Percentiles rank a stretch among this genome's conserved stretches.
These are phyloP conservation scores for Aegilops umbellulata DNA, from an alignment of 176 grass and related monocot genomes.

Conservation along the genomic window DNA sequence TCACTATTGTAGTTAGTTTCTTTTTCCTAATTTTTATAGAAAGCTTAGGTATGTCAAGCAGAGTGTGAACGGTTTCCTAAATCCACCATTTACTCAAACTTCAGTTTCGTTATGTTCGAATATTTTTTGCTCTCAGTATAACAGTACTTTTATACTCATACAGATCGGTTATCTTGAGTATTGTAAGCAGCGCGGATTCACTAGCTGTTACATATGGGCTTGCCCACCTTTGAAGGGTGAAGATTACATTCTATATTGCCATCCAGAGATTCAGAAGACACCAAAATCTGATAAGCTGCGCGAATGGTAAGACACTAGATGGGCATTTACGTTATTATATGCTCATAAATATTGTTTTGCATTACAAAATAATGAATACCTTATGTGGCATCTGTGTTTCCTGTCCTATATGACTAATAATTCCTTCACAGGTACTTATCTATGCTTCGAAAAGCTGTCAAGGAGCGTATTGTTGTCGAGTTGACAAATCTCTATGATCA, in stretches of 20 bases:
- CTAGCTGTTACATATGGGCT: constrained; percentile 98
- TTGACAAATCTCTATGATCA: constrained; percentile 85
- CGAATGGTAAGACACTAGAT: constrained; percentile 55
- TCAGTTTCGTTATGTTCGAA: not conserved
- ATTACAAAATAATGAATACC: constrained; percentile 7
- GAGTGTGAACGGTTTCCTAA: constrained; percentile 19
- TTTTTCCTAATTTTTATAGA: not conserved
- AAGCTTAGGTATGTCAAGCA: constrained; percentile 6
- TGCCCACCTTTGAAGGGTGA: constrained; percentile 91
- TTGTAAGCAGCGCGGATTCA: constrained; percentile 90
- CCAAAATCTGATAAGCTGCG: constrained; percentile 91
- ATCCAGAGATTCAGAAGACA: constrained; percentile 97
- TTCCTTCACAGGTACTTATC: constrained; percentile 73
- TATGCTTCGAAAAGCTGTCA: constrained; percentile 85
- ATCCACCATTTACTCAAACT: not conserved
- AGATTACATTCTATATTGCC: constrained; percentile 97
- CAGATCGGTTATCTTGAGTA: constrained; percentile 93
- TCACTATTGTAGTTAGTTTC: not conserved
- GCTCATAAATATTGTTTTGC: not conserved
- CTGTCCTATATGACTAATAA: constrained; percentile 7
- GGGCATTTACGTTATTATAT: not conserved
- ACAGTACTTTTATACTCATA: constrained; percentile 26
- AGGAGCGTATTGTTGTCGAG: constrained; percentile 80
- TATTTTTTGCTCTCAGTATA: not conserved
- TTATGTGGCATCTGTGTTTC: constrained; percentile 1